A percentile compares a stretch with the other conserved stretches of the same genome.
These are phyloP conservation scores for Exophiala alcalophila DNA, from an alignment of 2,329 filamentous ascomycete genomes.

Conservation along the genomic window DNA sequence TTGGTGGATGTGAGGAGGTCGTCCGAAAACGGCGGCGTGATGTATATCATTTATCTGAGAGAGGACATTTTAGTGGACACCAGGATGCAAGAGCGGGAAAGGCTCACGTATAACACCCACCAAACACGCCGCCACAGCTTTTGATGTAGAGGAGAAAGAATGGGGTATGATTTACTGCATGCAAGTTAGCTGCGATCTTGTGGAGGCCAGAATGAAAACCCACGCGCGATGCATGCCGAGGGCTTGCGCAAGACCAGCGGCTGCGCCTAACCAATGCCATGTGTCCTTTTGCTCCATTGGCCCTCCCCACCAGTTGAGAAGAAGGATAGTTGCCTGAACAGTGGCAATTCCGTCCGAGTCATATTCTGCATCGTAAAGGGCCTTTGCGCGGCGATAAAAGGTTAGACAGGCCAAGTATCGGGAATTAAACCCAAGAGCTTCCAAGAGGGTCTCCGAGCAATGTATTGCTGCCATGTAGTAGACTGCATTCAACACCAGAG, in stretches of 20 bases:
- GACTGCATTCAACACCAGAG: conserved; percentile 30
- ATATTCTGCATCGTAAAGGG: conserved; percentile 32
- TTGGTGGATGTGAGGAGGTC: too few species aligned
- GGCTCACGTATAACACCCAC: too few species aligned
- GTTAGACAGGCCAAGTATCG: conserved; percentile 30
- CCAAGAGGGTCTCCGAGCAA: conserved; percentile 28
- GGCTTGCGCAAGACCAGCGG: conserved; percentile 31
- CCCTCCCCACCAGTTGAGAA: conserved; percentile 31
- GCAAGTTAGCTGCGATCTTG: too few species aligned
- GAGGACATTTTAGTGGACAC: too few species aligned
- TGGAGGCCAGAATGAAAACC: too few species aligned
- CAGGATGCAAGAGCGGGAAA: too few species aligned
- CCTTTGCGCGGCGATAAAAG: conserved; percentile 32
- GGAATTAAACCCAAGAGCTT: conserved; percentile 26
- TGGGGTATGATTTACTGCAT: too few species aligned
- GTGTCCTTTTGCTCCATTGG: conserved; percentile 33
- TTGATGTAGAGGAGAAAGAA: too few species aligned
- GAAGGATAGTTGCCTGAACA: conserved; percentile 26
- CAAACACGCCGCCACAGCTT: too few species aligned
- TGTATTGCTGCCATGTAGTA: conserved; percentile 28
- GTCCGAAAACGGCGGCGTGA: too few species aligned
- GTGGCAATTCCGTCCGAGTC: conserved; percentile 30
- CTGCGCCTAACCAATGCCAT: conserved; percentile 32
- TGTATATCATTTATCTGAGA: too few species aligned
- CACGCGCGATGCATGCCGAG: conserved; percentile 32